These are phyloP conservation scores for Coemansia sp. DNA, from an alignment of 192 early-diverging fungal genomes.

Conservation along the genomic window DNA sequence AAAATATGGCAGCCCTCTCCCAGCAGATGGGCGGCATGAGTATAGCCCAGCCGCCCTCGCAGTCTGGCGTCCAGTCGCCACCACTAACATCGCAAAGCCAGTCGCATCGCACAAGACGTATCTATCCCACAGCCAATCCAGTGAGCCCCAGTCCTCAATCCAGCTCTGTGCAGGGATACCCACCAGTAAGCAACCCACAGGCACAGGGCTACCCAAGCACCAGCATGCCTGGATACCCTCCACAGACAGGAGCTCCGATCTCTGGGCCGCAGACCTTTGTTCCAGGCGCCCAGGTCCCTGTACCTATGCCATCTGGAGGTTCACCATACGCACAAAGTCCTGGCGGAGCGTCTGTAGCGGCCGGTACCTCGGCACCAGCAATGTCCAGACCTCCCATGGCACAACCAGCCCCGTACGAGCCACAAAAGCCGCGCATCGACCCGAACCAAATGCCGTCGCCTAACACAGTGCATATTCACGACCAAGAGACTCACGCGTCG, in stretches of 20 bases:
- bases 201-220: constrained; percentile 30
- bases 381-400: constrained; percentile 24
- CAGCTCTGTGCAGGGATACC: constrained; percentile 17
- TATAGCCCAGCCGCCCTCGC: constrained; percentile 30
- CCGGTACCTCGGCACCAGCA: background rate
- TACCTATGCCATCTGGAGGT: constrained; percentile 22
- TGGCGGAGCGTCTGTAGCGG: constrained; percentile 5
- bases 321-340: constrained; percentile 31
- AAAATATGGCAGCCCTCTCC: constrained; percentile 17
- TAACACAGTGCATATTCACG: constrained; percentile 75
- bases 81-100: constrained; percentile 26
- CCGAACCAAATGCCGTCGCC: constrained; percentile 94
- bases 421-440: constrained; percentile 73
- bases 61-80: constrained; percentile 26
- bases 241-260: constrained; percentile 23
- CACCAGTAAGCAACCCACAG: constrained; percentile 15
- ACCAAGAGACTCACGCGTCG: constrained; percentile 70
- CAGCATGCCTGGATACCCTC: constrained; percentile 21
- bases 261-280: constrained; percentile 47
- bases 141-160: constrained; percentile 8
- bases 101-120: constrained; percentile 33
- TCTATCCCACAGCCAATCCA: constrained; percentile 26
- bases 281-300: constrained; percentile 40
- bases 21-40: constrained; percentile 45
- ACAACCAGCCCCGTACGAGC: constrained; percentile 44